phyloP scores from a whole-genome alignment of 768 basidiomycete genomes.

The Mycena albidolilacea region DNA sequence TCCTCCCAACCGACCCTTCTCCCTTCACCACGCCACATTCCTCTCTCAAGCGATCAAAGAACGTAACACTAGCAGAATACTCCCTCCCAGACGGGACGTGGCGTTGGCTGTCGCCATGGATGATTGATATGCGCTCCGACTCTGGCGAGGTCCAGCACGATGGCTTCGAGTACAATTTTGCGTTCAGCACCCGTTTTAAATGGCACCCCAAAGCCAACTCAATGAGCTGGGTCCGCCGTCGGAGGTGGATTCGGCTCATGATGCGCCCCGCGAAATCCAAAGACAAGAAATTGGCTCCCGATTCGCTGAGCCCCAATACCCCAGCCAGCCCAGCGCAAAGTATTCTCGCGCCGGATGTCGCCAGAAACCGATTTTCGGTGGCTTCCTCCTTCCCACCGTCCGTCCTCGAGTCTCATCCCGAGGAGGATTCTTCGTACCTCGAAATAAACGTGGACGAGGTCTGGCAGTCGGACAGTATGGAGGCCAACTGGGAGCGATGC shows the following conservation, averaged over 20 bases:
- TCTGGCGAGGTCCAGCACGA: slow-evolving; percentile 83
- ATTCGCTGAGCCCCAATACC: slow-evolving; percentile 38
- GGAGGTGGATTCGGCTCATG: slow-evolving; percentile 91
- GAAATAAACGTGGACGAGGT: slow-evolving; percentile 53
- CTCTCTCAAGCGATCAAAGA: slow-evolving; percentile 55
- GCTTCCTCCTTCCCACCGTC: slow-evolving; percentile 50
- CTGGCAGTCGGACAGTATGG: slow-evolving; percentile 68
- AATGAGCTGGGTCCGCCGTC: slow-evolving; percentile 79
- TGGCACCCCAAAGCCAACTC: slow-evolving; percentile 78
- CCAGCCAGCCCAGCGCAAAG: slow-evolving; percentile 20
- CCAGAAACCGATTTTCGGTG: slow-evolving; percentile 43
- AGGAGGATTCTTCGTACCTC: slow-evolving; percentile 20
- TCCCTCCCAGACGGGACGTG: slow-evolving; percentile 86
- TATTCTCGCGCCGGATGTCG: slow-evolving; percentile 34
- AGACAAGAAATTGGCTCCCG: slow-evolving; percentile 33
- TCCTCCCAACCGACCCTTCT: slow-evolving; percentile 81
- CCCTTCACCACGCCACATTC: slow-evolving; percentile 77
- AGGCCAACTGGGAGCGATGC: slow-evolving; percentile 75
- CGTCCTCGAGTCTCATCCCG: slow-evolving; percentile 39
- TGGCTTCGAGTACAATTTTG: slow-evolving; percentile 90
- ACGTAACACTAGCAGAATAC: slow-evolving; percentile 72
- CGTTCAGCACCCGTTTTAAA: slow-evolving; percentile 69
- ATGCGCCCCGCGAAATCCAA: slow-evolving; percentile 68
- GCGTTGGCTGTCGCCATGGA: slow-evolving; percentile 89
- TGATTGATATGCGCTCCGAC: slow-evolving; percentile 90